These are phyloP conservation scores for Cercospora canescens DNA, from an alignment of 2,329 filamentous ascomycete genomes.

Conservation along the genomic window DNA sequence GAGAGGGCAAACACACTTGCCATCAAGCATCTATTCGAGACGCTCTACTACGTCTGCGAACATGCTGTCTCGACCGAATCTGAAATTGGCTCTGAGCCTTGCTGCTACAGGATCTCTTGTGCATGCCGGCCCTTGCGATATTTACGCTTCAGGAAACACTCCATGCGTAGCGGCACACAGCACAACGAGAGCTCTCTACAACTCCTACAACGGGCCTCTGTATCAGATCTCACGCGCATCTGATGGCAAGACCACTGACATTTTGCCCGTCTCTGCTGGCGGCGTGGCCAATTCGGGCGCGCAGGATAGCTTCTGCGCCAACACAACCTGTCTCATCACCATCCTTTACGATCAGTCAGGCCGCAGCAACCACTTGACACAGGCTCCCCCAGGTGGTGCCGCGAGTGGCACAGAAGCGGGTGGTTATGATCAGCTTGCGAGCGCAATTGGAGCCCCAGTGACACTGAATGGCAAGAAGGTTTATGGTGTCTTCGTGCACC, in stretches of 20 bases:
- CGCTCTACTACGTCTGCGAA: not conserved
- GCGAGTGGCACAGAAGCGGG: constrained; percentile 57
- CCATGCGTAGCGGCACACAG: constrained; percentile 66
- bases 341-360: constrained; percentile 67
- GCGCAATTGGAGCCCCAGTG: constrained; percentile 61
- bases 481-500: constrained; percentile 64
- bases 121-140: constrained; percentile 60
- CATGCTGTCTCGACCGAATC: constrained; percentile 17
- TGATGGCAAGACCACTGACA: constrained; percentile 49
- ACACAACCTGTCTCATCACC: constrained; percentile 63
- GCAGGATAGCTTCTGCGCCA: constrained; percentile 61
- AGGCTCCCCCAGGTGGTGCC: constrained; percentile 56
- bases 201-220: constrained; percentile 52
- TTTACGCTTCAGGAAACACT: constrained; percentile 59
- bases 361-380: constrained; percentile 61
- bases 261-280: constrained; percentile 56
- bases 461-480: constrained; percentile 59
- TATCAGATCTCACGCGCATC: constrained; percentile 63
- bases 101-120: constrained; percentile 16
- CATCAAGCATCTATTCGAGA: not conserved
- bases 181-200: constrained; percentile 65
- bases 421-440: constrained; percentile 62
- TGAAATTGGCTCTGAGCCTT: constrained; percentile 18
- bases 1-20: not conserved
- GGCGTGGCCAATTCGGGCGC: constrained; percentile 62